A percentile compares a stretch with the other conserved stretches of the same genome.
Evolutionary conservation across 306 rosid genomes (phyloP).

Genomic region (Sicyos baderoa): DNA sequence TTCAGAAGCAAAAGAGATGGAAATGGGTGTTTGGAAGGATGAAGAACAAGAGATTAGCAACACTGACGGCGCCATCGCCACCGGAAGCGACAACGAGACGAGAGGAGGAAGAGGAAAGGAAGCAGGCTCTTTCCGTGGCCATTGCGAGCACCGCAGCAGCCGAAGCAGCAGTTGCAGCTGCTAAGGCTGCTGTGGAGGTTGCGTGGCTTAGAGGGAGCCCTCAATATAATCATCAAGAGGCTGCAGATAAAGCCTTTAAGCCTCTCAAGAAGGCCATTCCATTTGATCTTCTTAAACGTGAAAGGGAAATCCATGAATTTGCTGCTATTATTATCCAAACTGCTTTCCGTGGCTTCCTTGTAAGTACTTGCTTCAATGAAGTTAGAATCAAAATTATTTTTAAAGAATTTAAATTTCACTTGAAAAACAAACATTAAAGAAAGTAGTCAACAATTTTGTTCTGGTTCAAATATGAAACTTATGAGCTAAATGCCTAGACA

Average conservation of each 20-base stretch:
- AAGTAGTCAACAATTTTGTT: too few relatives aligned
- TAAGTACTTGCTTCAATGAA: conserved; percentile 35
- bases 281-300: conserved; percentile 22
- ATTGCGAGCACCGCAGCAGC: conserved; percentile 54
- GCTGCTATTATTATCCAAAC: conserved; percentile 71
- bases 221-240: conserved; percentile 24
- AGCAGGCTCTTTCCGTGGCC: conserved; percentile 48
- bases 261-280: conserved; percentile 27
- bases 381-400: background rate
- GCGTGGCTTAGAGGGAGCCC: conserved; percentile 34
- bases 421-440: too few relatives aligned
- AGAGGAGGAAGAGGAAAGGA: conserved; percentile 46
- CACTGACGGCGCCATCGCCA: conserved; percentile 31
- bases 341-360: conserved; percentile 73
- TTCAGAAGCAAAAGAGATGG: conserved; percentile 70
- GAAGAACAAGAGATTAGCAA: conserved; percentile 42
- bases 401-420: background rate
- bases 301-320: conserved; percentile 33
- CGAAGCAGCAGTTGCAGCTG: conserved; percentile 43
- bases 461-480: background rate
- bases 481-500: background rate
- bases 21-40: conserved; percentile 66
- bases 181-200: conserved; percentile 52
- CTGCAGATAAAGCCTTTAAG: conserved; percentile 20
- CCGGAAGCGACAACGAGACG: conserved; percentile 23